Conservation (phyloP, 768 basidiomycete genomes). For the Suillus weaverae region DNA sequence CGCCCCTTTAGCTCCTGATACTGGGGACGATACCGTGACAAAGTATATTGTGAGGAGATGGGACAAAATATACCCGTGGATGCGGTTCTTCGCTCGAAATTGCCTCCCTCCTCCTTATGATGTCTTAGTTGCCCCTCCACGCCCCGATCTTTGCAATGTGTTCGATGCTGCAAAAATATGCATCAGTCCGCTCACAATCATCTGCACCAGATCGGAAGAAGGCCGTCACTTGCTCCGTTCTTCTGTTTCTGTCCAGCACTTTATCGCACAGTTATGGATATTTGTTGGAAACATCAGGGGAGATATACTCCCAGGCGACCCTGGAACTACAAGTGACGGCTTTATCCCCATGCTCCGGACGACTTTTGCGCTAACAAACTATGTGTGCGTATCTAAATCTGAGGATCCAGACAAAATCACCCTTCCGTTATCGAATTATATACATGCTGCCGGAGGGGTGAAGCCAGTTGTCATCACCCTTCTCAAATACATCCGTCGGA, state of each 20-base stretch:
- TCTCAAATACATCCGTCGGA: background rate
- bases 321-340: background rate
- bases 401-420: background rate
- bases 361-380: background rate
- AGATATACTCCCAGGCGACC: background rate
- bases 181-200: background rate
- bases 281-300: background rate
- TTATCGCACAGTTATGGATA: background rate
- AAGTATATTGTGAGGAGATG: background rate
- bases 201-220: background rate
- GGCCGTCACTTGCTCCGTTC: background rate
- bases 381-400: background rate
- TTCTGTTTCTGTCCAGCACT: background rate
- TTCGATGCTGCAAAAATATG: background rate
- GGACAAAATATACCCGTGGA: background rate
- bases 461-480: background rate
- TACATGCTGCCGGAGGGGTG: background rate
- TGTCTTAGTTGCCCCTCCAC: background rate
- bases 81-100: background rate
- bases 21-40: background rate
- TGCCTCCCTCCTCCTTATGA: constrained; percentile 2
- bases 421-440: background rate
- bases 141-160: background rate
- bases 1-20: no score
- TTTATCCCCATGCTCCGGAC: background rate